Evolutionary conservation across 768 basidiomycete species (phyloP).

Genomic region (Daedaleopsis sinensis): DNA sequence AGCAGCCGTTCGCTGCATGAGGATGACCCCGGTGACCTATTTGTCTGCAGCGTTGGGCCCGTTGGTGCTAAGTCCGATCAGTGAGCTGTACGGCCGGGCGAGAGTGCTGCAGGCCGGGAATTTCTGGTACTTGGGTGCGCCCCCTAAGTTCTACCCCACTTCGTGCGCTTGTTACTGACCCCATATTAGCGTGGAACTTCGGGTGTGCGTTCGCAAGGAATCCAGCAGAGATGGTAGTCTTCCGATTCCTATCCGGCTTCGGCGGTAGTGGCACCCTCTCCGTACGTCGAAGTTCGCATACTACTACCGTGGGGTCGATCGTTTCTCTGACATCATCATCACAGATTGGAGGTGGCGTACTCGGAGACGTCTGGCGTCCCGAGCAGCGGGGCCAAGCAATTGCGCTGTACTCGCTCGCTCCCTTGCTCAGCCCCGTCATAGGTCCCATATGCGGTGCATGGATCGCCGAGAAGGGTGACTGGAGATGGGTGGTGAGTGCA

Average conservation of each 20-base stretch:
- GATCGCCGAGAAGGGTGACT: conserved; percentile 64
- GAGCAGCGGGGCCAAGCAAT: conserved; percentile 70
- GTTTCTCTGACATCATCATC: not conserved
- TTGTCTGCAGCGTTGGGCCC: conserved; percentile 48
- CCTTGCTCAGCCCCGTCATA: conserved; percentile 64
- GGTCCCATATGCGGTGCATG: conserved; percentile 72
- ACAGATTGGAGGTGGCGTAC: conserved; percentile 60
- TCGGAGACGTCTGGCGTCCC: conserved; percentile 61
- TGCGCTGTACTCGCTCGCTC: conserved; percentile 66
- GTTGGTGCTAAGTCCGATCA: conserved; percentile 58
- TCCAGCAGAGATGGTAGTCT: conserved; percentile 59
- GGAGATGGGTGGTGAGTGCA: conserved; percentile 64
- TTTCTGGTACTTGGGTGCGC: conserved; percentile 63
- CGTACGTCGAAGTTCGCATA: conserved; percentile 22
- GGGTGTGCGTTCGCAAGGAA: conserved; percentile 62
- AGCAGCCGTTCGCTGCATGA: too few relatives aligned
- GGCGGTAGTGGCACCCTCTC: conserved; percentile 74
- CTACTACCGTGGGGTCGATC: not conserved
- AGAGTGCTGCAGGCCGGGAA: conserved; percentile 64
- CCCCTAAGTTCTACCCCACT: not conserved
- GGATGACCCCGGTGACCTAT: too few relatives aligned
- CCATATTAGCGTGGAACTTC: conserved; percentile 54
- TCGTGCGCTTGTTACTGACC: not conserved
- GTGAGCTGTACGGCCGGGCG: conserved; percentile 73
- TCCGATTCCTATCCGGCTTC: conserved; percentile 71